These are phyloP conservation scores for Aechmea fasciata DNA, from an alignment of 176 grass and related monocot species.

Conservation along the genomic window DNA sequence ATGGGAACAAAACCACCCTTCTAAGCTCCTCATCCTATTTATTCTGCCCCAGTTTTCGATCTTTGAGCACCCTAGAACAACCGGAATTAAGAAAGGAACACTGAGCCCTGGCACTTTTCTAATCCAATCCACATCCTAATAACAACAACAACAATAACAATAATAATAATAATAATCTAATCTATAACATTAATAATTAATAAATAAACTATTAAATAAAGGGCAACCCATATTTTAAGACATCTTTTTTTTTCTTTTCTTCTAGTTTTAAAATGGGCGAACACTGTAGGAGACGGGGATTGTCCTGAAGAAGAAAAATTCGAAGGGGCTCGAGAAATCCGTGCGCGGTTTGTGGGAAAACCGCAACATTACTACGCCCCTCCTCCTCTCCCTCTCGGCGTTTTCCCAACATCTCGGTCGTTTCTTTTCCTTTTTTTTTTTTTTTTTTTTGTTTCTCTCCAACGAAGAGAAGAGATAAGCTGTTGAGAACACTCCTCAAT, in stretches of 20 bases:
- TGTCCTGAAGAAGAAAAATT: background rate
- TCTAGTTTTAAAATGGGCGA: background rate
- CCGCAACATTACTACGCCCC: background rate
- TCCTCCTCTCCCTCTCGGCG: background rate
- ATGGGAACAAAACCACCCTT: too few species aligned
- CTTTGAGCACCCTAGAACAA: background rate
- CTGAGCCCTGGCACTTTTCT: background rate
- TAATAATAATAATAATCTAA: background rate
- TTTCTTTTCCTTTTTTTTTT: background rate
- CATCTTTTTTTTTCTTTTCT: background rate
- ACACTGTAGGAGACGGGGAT: background rate
- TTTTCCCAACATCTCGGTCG: background rate
- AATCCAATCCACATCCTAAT: background rate
- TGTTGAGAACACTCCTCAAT: conserved; percentile 2
- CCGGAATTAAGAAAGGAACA: background rate
- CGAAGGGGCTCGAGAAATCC: background rate
- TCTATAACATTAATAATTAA: background rate
- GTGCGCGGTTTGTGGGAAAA: background rate
- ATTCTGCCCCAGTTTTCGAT: background rate
- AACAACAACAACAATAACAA: background rate
- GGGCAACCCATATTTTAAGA: background rate
- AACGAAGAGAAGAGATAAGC: background rate
- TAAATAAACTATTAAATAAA: background rate
- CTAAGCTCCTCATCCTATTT: background rate
- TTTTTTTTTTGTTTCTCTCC: background rate